Evolutionary conservation across 305 asterid genomes (phyloP).

Genomic region (Solanum chacoense): DNA sequence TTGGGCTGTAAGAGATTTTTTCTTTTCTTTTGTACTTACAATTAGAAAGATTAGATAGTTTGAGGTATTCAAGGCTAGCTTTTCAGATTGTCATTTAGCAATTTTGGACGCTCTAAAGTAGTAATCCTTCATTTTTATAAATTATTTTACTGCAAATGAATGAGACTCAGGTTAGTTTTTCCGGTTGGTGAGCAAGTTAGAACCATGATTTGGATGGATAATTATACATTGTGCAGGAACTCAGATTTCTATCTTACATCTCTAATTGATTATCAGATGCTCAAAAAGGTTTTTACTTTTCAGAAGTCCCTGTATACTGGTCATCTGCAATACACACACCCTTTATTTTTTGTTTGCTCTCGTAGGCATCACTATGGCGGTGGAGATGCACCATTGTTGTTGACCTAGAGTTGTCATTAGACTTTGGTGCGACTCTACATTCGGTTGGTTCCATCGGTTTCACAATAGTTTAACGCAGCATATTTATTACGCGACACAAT

Average conservation of each 20-base stretch:
- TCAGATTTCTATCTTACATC: background rate
- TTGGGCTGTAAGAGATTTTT: constrained; percentile 10
- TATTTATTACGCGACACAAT: background rate
- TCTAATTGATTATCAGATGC: background rate
- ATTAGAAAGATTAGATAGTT: background rate
- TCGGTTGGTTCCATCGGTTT: background rate
- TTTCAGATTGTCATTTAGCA: background rate
- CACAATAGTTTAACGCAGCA: background rate
- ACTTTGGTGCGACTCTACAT: background rate
- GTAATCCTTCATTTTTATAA: background rate
- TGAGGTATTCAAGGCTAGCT: background rate
- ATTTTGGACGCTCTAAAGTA: background rate
- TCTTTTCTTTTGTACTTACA: background rate
- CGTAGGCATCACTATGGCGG: background rate
- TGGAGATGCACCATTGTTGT: background rate
- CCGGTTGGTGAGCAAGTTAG: background rate
- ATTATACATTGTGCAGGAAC: background rate
- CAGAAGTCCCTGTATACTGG: background rate
- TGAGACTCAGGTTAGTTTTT: background rate
- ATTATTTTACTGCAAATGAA: background rate
- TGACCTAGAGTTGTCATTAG: background rate
- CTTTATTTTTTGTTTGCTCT: background rate
- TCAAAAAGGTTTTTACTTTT: background rate
- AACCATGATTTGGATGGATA: background rate
- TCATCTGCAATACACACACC: background rate